phyloP scores from a whole-genome alignment of 2,329 filamentous ascomycete genomes.

The Apiospora saccharicola region DNA sequence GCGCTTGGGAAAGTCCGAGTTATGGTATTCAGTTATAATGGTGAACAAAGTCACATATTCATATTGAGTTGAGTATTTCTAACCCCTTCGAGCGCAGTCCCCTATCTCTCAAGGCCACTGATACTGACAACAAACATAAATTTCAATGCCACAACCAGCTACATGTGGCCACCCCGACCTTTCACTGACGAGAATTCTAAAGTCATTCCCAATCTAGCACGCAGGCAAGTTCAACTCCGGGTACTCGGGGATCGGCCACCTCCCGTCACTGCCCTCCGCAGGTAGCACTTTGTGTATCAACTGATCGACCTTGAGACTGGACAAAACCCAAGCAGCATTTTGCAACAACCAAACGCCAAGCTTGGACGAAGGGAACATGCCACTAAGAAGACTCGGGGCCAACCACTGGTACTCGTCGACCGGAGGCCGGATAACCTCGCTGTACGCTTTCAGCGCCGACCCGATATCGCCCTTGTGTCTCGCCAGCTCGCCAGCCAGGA shows the following conservation, averaged over 20 bases:
- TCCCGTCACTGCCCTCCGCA: conserved; percentile 32
- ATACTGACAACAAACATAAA: not conserved
- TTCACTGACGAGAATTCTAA: not conserved
- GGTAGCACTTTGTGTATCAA: conserved; percentile 32
- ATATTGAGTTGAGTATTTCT: not conserved
- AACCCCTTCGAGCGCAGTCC: no score
- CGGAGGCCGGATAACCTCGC: conserved; percentile 52
- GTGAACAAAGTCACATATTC: not conserved
- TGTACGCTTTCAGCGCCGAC: conserved; percentile 51
- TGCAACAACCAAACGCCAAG: conserved; percentile 39
- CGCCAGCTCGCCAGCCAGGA: conserved; percentile 62
- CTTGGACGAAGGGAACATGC: conserved; percentile 32
- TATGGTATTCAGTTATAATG: no score
- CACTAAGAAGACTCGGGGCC: conserved; percentile 28
- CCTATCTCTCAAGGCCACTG: not conserved
- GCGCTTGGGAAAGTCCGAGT: no score
- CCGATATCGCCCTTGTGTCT: conserved; percentile 39
- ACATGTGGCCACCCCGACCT: not conserved
- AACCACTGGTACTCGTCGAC: conserved; percentile 50
- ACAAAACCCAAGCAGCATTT: conserved; percentile 36
- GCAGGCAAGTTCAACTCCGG: conserved; percentile 35
- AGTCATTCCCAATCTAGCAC: not conserved
- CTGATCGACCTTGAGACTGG: conserved; percentile 35
- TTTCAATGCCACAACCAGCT: not conserved
- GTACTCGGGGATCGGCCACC: conserved; percentile 37